These are phyloP conservation scores for Tetrahymena malaccensis DNA, from an alignment of 73 alveolate genomes.

Conservation along the genomic window DNA sequence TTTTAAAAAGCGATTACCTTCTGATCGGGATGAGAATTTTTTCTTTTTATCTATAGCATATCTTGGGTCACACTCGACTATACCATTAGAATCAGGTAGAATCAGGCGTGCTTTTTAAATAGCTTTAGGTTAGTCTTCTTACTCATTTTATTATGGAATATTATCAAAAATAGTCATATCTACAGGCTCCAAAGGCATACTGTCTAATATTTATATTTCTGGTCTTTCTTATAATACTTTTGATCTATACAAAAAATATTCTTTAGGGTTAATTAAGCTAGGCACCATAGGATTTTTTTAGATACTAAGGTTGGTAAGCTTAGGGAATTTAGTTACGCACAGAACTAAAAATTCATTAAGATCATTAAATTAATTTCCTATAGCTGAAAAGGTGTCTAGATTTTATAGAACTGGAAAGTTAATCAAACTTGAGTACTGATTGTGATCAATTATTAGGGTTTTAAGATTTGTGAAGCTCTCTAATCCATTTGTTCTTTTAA, in stretches of 20 bases:
- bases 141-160: not conserved
- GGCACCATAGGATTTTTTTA: not conserved
- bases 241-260: not conserved
- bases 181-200: not conserved
- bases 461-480: not conserved
- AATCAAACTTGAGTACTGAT: not conserved
- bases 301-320: not conserved
- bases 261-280: not conserved
- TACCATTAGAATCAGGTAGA: not conserved
- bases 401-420: not conserved
- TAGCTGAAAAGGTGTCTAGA: not conserved
- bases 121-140: not conserved
- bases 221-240: not conserved
- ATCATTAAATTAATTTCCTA: not conserved
- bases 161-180: not conserved
- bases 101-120: not conserved
- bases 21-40: not conserved
- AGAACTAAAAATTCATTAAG: not conserved
- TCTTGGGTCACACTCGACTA: not conserved
- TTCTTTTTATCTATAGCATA: not conserved
- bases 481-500: not conserved
- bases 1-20: not conserved
- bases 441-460: not conserved
- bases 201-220: not conserved
- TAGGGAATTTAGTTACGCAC: not conserved